Base-by-base conservation (phyloP, 2,329 filamentous ascomycete species). In the Eutypella sp. region DNA sequence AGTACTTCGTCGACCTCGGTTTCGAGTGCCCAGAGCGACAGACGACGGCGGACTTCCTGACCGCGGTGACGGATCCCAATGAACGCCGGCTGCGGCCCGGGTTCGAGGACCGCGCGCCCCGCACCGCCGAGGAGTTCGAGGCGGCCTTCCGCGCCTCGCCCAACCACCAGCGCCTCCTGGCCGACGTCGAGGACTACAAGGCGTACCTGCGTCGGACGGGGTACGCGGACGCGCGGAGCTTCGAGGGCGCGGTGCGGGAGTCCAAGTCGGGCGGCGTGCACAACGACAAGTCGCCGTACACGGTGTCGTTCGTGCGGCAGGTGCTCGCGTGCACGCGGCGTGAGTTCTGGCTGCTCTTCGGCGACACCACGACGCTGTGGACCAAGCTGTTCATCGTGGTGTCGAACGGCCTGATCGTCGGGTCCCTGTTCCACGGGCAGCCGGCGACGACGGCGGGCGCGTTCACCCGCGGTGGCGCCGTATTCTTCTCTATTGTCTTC, bases 311-410 rank as follows among this genome's bases (percentile, higher is more conserved):
- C 59, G 68, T 75, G 37, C 76, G 80, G 5, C 89, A 93, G 65
- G 83, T 93, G 2, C 60, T 78, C 23, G 80, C 81, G 7, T 72
- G 84, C 69, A 85, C 84, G 0, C 74, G 81, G 53, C 78, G 89
- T 36, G 87, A 93, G 64, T 83, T 89, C 48, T 90, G 87, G 84
- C 76, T 95, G 24, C 78, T 90, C 23, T 78, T 79, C 60, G 87
- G 87, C 33, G 87, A 95, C 65, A 83, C 76, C 48, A 82, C 82
- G 1, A 85, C 86, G 0, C 73, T 93, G 1, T 84, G 82, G 63
- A 92, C 87, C 34, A 93, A 92, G 54, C 75, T 86, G 48, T 86
- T 89, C 65, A 89, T 89, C 60, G 87, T 90, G 56, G 67, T 92
- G 47, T 77, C 84, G 47, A 87, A 88, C 61, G 72, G 65, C 4